Base-by-base conservation (phyloP, 345 rosid species). In the Camelina hispida region DNA sequence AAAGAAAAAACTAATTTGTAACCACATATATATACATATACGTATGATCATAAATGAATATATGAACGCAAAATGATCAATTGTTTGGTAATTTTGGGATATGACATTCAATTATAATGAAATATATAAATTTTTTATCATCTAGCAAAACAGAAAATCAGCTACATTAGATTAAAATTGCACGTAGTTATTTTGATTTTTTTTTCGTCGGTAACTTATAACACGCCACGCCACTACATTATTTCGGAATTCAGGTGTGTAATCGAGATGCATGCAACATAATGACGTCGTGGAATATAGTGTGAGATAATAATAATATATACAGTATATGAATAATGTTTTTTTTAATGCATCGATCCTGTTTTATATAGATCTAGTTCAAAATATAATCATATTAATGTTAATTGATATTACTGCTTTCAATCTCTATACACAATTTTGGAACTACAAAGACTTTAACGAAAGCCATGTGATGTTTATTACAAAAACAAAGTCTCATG, bases 231-330 rank as follows among this genome's bases (percentile, higher is more conserved):
- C 46, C 32, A 44, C 9, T 57, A 30, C 20, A 13, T 46, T 58
- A 14, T 32, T 32, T 14, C 28, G 35, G 56, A 58, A 13, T 58
- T 38, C 35, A 70, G 15, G 66, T 46, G 46, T 18, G 66, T 32
- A 70, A 14, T 35, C 66, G 6, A 16, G 73, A 57, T 56, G 20
- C 23, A 9, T 18, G 58, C 48, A 17, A 57, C 37, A 7, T 34
- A 34, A 34, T 34, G 30, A 56, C 74, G 66, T 47, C n/a, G 55
- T 70, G 57, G 57, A 47, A 58, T 69, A 69, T 46, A 58, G 66
- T 46, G 57, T 70, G 66, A 69, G 35, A 22, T 62, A 62, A 43
- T 9, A 23, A 22, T 62, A 62, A 43, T 9, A 23, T 14, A 7
- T 61, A 4, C 43, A 32, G 30, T 16, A 32, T 8, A 32, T 25